Percentiles rank a stretch among this genome's conserved stretches.
Conservation (phyloP, 768 basidiomycete genomes). For the Amanita pseudoporphyria region DNA sequence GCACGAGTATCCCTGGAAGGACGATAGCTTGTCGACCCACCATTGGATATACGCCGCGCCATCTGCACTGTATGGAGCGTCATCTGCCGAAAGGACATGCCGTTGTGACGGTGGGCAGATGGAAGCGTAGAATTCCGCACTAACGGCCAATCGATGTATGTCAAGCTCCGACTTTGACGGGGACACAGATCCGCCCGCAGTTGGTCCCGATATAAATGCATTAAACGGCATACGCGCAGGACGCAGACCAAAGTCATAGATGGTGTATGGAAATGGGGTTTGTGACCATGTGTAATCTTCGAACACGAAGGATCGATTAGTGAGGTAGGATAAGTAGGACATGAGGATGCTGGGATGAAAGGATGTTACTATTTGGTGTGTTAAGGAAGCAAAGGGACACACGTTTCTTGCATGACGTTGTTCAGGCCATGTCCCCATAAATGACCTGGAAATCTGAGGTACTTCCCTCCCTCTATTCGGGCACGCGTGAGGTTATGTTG, state of each 20-base stretch:
- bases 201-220: conserved; percentile 47
- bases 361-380: not conserved
- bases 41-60: conserved; percentile 35
- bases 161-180: conserved; percentile 7
- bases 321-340: conserved; percentile 39
- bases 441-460: conserved; percentile 43
- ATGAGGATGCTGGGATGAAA: conserved; percentile 31
- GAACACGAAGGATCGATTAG: conserved; percentile 50
- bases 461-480: conserved; percentile 17
- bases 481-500: conserved; percentile 24
- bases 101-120: conserved; percentile 30
- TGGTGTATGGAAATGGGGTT: conserved; percentile 39
- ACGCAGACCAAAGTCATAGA: conserved; percentile 45
- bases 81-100: conserved; percentile 22
- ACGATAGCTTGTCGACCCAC: conserved; percentile 35
- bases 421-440: conserved; percentile 55
- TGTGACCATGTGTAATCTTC: conserved; percentile 57
- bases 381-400: conserved; percentile 17
- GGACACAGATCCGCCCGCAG: conserved; percentile 36
- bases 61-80: conserved; percentile 26
- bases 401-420: conserved; percentile 56
- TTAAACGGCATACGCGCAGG: conserved; percentile 46
- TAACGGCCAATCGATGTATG: conserved; percentile 28
- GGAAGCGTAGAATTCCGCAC: conserved; percentile 36
- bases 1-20: conserved; percentile 25